Percentiles rank a stretch among this genome's conserved stretches.
phyloP scores from a whole-genome alignment of 345 rosid genomes.

The Microthlaspi erraticum region DNA sequence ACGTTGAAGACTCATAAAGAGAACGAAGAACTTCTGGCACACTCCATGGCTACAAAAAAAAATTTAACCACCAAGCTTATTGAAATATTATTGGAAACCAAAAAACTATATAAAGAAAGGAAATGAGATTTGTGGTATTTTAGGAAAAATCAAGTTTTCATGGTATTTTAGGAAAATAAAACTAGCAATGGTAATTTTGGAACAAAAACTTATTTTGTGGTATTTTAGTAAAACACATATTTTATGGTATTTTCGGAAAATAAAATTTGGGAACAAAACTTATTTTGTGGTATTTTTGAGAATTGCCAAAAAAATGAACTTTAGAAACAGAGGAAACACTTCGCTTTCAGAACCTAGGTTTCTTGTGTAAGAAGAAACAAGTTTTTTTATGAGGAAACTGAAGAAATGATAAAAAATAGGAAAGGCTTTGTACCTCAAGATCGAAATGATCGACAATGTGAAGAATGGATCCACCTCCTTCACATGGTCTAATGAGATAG shows the following conservation, averaged over 20 bases:
- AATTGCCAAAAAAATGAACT: background rate
- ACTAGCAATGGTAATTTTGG: no score
- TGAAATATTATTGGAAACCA: slow-evolving; percentile 9
- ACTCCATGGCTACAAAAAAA: slow-evolving; percentile 78
- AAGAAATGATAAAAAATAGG: background rate
- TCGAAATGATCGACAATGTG: slow-evolving; percentile 95
- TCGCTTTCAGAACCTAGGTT: slow-evolving; percentile 27
- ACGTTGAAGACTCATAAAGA: slow-evolving; percentile 87
- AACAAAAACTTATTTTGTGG: no score
- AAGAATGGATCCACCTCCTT: slow-evolving; percentile 97
- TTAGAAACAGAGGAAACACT: slow-evolving; percentile 4
- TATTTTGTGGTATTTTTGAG: no score
- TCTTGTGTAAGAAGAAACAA: slow-evolving; percentile 31
- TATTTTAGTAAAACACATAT: no score
- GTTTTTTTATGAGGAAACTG: background rate
- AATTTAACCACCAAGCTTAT: slow-evolving; percentile 8
- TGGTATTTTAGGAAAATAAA: no score
- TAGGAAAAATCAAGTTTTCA: no score
- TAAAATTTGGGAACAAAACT: no score
- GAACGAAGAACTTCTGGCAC: slow-evolving; percentile 99
- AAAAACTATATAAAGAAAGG: background rate
- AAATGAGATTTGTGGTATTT: background rate
- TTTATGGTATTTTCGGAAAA: no score
- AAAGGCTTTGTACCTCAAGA: slow-evolving; percentile 64
- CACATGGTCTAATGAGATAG: slow-evolving; percentile 93